Evolutionary conservation across 2,329 filamentous ascomycete genomes (phyloP), one percentile per base, ranked within the genome.

Genomic region (Aspergillus novofumigatus): DNA sequence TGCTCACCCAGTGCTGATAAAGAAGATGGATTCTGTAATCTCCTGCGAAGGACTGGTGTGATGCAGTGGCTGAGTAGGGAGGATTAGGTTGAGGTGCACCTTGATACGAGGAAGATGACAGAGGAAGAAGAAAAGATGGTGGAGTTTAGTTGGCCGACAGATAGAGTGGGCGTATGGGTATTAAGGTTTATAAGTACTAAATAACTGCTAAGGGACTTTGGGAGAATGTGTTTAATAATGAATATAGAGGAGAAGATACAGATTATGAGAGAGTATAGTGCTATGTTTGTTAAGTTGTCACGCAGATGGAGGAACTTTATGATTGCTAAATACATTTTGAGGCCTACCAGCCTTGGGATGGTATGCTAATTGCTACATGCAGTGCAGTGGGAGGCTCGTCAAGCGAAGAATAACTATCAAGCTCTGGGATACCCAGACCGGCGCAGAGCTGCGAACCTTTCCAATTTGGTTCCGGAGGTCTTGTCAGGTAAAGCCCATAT

Each of bases 161-260:
- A 62, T 62, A 53, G 55, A 55, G 55, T 58, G 35, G 60, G 58
- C 49, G 60, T 58, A 29, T 62, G 60, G 60, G 58, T 60, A 32
- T 58, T 62, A 49, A 59, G 59, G 49, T 62, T 52, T 60, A 11
- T 2, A 26, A 58, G 35, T 56, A 14, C 42, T 5, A 5, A 20
- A 14, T 41, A 54, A 35, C 25, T 54, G 41, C 52, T 52, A n/a
- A 21, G 53, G 21, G 59, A 57, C 56, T 60, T 60, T 54, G 60
- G 60, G 56, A 60, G 55, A 55, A 45, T 62, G n/a, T 28, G 45
- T 51, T 51, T 60, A 20, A 14, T 17, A 4, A 42, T 42, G 38
- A 42, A 42, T 42, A 42, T 42, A 17, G 38, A 42, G 14, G 38
- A 59, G 55, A 59, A 47, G 57, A 58, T 62, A 41, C 48, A 62